These are phyloP conservation scores for Synchytrium microbalum DNA, from an alignment of 371 early-diverging fungal species.

Conservation along the genomic window DNA sequence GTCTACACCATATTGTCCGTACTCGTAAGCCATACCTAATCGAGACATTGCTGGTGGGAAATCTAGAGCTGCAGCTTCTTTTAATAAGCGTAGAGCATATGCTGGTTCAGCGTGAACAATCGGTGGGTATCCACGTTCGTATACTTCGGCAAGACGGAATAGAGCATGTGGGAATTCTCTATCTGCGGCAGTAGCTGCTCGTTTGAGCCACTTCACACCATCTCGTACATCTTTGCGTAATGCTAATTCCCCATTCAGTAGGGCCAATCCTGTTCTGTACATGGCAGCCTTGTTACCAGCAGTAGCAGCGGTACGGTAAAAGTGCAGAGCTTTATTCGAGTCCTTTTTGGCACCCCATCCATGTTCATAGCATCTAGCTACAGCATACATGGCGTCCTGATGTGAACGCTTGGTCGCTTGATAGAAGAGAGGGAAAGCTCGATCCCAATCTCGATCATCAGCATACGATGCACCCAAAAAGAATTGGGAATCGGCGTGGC, in stretches of 20 bases:
- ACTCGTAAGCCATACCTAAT: constrained; percentile 18
- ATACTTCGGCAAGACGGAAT: background rate
- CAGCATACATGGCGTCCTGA: background rate
- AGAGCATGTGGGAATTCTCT: background rate
- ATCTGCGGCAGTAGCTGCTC: constrained; percentile 10
- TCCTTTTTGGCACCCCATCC: constrained; percentile 18
- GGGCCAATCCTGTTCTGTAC: background rate
- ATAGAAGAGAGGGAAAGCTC: background rate
- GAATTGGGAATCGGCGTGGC: no score
- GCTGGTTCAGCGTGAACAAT: background rate
- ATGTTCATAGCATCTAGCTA: constrained; percentile 13
- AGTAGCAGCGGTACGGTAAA: constrained; percentile 17
- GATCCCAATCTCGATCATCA: background rate
- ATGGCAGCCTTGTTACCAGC: constrained; percentile 4
- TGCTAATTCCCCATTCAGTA: constrained; percentile 3
- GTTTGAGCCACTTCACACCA: background rate
- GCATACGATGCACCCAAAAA: no score
- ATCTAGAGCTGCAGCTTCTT: background rate
- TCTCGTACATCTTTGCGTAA: background rate
- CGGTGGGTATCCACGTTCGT: background rate
- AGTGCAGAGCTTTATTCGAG: constrained; percentile 14
- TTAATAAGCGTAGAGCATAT: background rate
- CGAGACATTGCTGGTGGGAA: background rate
- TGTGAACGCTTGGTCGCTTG: background rate
- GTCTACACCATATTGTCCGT: constrained; percentile 11